A percentile compares a stretch with the other conserved stretches of the same genome.
Evolutionary conservation across 768 basidiomycete genomes (phyloP).

Genomic region (Strobilomyces dryophilus): DNA sequence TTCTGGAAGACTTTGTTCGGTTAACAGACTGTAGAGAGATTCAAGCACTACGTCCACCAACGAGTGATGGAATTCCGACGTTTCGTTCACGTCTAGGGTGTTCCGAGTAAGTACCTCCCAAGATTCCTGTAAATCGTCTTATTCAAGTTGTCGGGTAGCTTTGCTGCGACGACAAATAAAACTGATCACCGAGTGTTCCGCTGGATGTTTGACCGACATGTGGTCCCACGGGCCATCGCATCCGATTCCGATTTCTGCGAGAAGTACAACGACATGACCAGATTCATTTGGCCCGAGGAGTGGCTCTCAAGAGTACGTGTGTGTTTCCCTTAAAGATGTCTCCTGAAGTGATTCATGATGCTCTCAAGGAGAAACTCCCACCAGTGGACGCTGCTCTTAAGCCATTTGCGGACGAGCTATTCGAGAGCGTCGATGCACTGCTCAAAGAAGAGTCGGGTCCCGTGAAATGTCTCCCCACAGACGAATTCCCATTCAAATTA

Average conservation of each 20-base stretch:
- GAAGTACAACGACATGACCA: constrained; percentile 1
- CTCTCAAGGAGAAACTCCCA: constrained; percentile 5
- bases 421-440: neutral
- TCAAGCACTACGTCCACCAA: neutral
- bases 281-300: constrained; percentile 8
- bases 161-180: constrained; percentile 2
- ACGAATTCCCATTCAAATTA: constrained; percentile 5
- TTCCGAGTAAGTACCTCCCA: neutral
- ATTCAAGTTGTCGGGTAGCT: neutral
- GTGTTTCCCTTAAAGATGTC: too few relatives aligned
- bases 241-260: constrained; percentile 1
- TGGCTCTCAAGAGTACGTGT: constrained; percentile 4
- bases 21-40: neutral
- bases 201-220: constrained; percentile 11
- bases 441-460: neutral
- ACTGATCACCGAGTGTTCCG: constrained; percentile 1
- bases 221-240: constrained; percentile 2
- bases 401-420: constrained; percentile 1
- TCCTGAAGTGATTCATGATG: neutral
- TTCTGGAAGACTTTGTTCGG: neutral
- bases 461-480: neutral
- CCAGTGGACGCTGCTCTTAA: constrained; percentile 8
- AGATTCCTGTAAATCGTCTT: neutral
- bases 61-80: too few relatives aligned
- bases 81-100: neutral